Percentiles rank a stretch among this genome's conserved stretches.
phyloP scores from a whole-genome alignment of 1,139 yeast genomes.

The Pichia terricola region DNA sequence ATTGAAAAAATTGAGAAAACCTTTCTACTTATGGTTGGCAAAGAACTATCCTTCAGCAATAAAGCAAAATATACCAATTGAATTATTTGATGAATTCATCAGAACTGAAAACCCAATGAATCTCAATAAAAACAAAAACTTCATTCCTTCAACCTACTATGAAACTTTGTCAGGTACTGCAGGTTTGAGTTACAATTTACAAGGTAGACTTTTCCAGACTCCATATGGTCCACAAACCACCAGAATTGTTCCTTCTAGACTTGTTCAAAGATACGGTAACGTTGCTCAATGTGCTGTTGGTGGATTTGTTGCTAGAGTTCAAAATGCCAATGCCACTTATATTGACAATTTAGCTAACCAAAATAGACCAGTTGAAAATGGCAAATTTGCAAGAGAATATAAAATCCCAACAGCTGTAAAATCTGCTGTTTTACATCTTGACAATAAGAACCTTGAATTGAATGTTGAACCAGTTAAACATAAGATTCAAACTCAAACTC shows the following conservation, averaged over 20 bases:
- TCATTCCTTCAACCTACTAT: slow-evolving; percentile 16
- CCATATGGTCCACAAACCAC: slow-evolving; percentile 65
- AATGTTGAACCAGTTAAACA: slow-evolving; percentile 17
- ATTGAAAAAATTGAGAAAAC: slow-evolving; percentile 25
- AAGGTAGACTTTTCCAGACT: slow-evolving; percentile 63
- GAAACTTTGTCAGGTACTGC: slow-evolving; percentile 46
- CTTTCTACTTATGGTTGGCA: slow-evolving; percentile 33
- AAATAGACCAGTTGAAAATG: slow-evolving; percentile 15
- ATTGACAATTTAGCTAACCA: slow-evolving; percentile 14
- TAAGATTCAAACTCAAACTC: neutral
- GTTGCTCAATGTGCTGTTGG: slow-evolving; percentile 56
- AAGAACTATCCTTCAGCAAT: slow-evolving; percentile 30
- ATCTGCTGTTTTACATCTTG: slow-evolving; percentile 16
- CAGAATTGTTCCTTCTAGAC: slow-evolving; percentile 62
- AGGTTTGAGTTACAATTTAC: slow-evolving; percentile 61
- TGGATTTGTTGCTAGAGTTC: slow-evolving; percentile 48
- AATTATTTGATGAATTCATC: slow-evolving; percentile 29
- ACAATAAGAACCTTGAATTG: slow-evolving; percentile 15
- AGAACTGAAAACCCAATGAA: slow-evolving; percentile 13
- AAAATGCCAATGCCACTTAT: slow-evolving; percentile 16
- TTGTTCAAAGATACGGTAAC: slow-evolving; percentile 33
- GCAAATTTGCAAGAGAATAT: slow-evolving; percentile 20
- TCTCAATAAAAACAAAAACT: neutral
- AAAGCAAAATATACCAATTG: slow-evolving; percentile 19
- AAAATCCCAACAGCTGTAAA: slow-evolving; percentile 19